A percentile compares a stretch with the other conserved stretches of the same genome.
phyloP scores from a whole-genome alignment of 2,329 filamentous ascomycete genomes.

The Aspergillus novoparasiticus region DNA sequence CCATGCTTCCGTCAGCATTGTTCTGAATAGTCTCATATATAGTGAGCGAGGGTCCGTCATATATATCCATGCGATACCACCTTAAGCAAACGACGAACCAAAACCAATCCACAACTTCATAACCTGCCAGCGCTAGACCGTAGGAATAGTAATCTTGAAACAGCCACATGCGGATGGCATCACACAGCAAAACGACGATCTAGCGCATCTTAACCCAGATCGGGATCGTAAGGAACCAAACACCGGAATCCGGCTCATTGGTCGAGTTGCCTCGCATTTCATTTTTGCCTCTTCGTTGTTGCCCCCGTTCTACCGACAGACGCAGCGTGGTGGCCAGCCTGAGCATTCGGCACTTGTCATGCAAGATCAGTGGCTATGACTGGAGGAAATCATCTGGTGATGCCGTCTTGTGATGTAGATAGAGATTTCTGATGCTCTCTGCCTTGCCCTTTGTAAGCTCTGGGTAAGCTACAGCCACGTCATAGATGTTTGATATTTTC shows the following conservation, averaged over 20 bases:
- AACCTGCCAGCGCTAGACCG: background rate
- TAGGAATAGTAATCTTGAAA: background rate
- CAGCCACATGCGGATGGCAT: conserved; percentile 2
- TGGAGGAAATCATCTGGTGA: background rate
- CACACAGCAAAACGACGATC: background rate
- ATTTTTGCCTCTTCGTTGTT: background rate
- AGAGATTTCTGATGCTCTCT: background rate
- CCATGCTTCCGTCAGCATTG: background rate
- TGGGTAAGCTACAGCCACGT: no score
- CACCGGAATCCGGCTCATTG: background rate
- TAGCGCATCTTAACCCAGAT: background rate
- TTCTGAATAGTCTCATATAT: background rate
- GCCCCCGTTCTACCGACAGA: conserved; percentile 1
- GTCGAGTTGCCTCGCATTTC: background rate
- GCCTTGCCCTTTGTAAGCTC: background rate
- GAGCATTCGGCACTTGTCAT: conserved; percentile 1
- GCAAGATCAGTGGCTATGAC: background rate
- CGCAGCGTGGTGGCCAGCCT: background rate
- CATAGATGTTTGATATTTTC: background rate
- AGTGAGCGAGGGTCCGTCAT: background rate
- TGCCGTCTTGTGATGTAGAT: conserved; percentile 2
- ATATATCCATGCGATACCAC: background rate
- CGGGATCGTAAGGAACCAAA: background rate
- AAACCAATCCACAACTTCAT: background rate
- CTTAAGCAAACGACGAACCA: background rate